These are phyloP conservation scores for Quercus berberidifolia DNA, from an alignment of 306 rosid genomes.

Conservation along the genomic window DNA sequence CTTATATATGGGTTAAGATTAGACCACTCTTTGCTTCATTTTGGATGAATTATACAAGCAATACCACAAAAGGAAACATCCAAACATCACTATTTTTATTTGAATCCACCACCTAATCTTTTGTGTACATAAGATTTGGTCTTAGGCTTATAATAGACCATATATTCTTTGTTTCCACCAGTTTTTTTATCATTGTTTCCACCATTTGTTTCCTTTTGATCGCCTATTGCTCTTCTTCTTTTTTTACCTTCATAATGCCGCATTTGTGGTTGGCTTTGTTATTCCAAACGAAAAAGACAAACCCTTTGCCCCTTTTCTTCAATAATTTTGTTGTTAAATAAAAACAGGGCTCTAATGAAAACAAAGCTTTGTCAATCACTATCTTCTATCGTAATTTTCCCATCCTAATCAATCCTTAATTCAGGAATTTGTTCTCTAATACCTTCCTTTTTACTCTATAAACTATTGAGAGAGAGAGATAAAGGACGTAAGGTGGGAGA, in stretches of 20 bases:
- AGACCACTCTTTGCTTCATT: not conserved
- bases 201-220: too few relatives aligned
- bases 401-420: not conserved
- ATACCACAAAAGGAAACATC: not conserved
- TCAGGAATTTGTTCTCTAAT: not conserved
- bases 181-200: too few relatives aligned
- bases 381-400: not conserved
- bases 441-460: not conserved
- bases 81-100: not conserved
- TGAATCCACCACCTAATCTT: not conserved
- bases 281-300: constrained; percentile 42
- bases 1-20: too few relatives aligned
- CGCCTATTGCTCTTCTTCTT: not conserved
- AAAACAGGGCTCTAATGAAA: not conserved
- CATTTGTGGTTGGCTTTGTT: constrained; percentile 38
- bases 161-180: not conserved
- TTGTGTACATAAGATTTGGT: not conserved
- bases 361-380: not conserved
- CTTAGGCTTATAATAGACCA: not conserved
- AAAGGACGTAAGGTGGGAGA: not conserved
- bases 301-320: constrained; percentile 12
- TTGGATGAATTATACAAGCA: not conserved
- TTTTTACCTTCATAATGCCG: constrained; percentile 33
- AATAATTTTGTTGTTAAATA: not conserved
- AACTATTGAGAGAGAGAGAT: not conserved